Evolutionary conservation across 345 rosid species (phyloP).

Genomic region (Camelina sativa): DNA sequence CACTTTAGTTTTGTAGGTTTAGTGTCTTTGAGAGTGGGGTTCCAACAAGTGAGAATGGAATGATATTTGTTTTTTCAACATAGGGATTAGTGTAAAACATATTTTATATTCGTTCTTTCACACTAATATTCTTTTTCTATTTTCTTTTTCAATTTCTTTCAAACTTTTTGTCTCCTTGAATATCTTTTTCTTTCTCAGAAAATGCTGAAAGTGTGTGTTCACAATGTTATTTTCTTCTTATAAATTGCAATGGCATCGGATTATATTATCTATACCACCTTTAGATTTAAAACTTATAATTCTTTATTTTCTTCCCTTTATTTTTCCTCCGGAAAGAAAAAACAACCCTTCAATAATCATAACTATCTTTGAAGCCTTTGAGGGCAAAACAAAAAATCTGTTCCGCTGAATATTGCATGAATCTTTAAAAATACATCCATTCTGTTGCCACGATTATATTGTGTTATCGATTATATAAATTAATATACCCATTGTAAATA

Average conservation of each 20-base stretch:
- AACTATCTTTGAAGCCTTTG: background rate
- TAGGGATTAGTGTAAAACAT: slow-evolving; percentile 46
- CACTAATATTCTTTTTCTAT: slow-evolving; percentile 7
- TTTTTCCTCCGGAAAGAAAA: no score
- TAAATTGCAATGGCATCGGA: slow-evolving; percentile 9
- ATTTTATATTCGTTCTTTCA: slow-evolving; percentile 33
- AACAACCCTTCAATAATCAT: slow-evolving; percentile 20
- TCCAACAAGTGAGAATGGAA: slow-evolving; percentile 25
- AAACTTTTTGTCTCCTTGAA: slow-evolving; percentile 46
- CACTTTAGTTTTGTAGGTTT: slow-evolving; percentile 21
- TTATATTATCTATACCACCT: background rate
- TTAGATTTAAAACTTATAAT: slow-evolving; percentile 35
- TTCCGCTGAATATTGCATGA: slow-evolving; percentile 4
- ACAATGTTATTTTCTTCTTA: slow-evolving; percentile 16
- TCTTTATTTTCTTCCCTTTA: no score
- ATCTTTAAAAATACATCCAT: no score
- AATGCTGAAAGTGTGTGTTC: slow-evolving; percentile 36
- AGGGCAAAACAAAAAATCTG: background rate
- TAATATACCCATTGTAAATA: background rate
- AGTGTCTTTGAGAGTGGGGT: slow-evolving; percentile 21
- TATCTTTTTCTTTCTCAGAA: slow-evolving; percentile 38
- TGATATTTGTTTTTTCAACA: slow-evolving; percentile 31
- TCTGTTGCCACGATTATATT: no score
- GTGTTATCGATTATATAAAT: background rate
- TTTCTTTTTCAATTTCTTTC: slow-evolving; percentile 26